Evolutionary conservation across 164 flowering plant species (phyloP).

Genomic region (Houttuynia cordata): DNA sequence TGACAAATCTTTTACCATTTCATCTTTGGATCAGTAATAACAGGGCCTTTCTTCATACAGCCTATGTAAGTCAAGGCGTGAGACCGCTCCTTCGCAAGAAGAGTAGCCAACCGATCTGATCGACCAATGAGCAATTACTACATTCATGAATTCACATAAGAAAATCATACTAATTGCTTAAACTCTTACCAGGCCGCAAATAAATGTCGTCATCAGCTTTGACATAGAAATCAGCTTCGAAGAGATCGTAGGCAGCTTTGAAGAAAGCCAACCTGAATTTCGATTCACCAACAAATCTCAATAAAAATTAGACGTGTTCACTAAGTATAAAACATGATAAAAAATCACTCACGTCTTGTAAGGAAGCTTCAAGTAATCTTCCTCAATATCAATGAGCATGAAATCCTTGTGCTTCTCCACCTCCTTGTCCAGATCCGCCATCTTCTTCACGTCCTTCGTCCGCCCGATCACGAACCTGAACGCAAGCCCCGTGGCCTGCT

Average conservation of each 20-base stretch:
- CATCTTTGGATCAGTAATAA: conserved; percentile 55
- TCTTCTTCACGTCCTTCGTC: conserved; percentile 33
- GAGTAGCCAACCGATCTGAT: conserved; percentile 62
- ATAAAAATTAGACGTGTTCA: not conserved
- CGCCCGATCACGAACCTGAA: conserved; percentile 58
- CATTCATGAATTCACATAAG: not conserved
- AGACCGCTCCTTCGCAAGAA: conserved; percentile 60
- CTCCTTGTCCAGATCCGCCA: conserved; percentile 42
- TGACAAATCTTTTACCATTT: conserved; percentile 36
- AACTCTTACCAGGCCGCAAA: conserved; percentile 44
- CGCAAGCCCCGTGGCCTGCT: conserved; percentile 57
- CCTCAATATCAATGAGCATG: conserved; percentile 47
- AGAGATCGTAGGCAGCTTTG: conserved; percentile 58
- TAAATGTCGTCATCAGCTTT: conserved; percentile 75
- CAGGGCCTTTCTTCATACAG: conserved; percentile 83
- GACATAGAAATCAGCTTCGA: conserved; percentile 63
- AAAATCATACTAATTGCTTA: not conserved
- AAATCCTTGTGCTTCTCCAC: conserved; percentile 52
- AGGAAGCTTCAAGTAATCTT: conserved; percentile 36
- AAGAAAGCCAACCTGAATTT: conserved; percentile 52
- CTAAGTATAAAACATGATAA: too few species aligned
- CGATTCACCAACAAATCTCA: not conserved
- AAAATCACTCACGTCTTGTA: conserved; percentile 45
- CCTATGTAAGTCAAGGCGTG: conserved; percentile 58
- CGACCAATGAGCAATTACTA: not conserved